Base-by-base conservation (phyloP, 768 basidiomycete genomes). In the Leccinum subgranulosum region DNA sequence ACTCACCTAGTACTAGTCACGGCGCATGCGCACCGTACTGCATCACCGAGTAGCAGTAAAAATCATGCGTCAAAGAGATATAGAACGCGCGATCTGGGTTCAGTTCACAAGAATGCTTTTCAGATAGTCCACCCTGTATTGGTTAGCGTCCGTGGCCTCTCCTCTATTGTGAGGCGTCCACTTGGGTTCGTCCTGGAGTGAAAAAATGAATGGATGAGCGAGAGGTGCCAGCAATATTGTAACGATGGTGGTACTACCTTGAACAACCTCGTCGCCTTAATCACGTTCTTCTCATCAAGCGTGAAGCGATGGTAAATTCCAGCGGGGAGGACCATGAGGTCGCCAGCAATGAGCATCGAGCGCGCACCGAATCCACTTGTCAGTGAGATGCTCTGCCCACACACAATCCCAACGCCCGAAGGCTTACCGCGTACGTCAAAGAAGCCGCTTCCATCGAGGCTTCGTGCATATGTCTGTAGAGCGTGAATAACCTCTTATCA, bases 221-320 rank as follows among this genome's bases (percentile, higher is more conserved):
- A 39, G 29, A 53, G 55, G 47, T 58, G 27, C 25, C 27, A 10
- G 31, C 12, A 41, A 56, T 29, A 31, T 31, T 14, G 19, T 49
- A 21, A 47, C 4, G 53, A 45, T 43, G n/a, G 29, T 33, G 23
- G 21, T 60, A 74, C 34, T 55, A 85, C 92, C 83, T 94, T 84
- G 84, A 95, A 97, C 52, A 97, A 77, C 7, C 94, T 81, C 71
- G 94, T 77, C 0, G 88, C 88, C 63, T 85, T 84, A 73, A 94
- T 86, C 41, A 75, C 75, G 72, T 97, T 84, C 52, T 67, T 74
- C 60, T 84, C 81, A 68, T 96, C 93, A n/a, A 97, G 83, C 0
- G 92, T 95, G 77, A 98, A 98, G 41, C 95, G 88, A 74, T 98
- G 95, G 72, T 94, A 97, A 64, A 95, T 93, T 0, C 93, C 94